Base-by-base conservation (phyloP, 805 yeast species). In the Saccharomycopsis amapae region DNA sequence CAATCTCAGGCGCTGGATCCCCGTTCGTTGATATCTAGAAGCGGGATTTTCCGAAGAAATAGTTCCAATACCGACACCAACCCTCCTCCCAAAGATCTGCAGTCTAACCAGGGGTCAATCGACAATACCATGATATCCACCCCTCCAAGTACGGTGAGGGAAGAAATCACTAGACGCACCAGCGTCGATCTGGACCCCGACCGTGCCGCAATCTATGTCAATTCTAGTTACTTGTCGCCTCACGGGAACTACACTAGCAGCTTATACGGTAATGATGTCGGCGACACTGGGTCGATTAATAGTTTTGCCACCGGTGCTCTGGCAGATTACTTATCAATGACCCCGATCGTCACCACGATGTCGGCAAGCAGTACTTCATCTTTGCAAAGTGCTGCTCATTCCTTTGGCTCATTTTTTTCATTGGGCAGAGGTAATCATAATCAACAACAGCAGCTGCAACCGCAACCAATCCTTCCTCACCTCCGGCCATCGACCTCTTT, bases 321-420 rank as follows among this genome's bases (percentile, higher is more conserved):
- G n/a, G 25, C 17, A 18, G 51, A 48, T 22, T 40, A 48, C 20
- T 2, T 31, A 12, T 31, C 45, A 10, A 40, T 49, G 48, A 44
- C 53, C 6, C 53, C 53, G n/a, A 25, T 49, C 6, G 42, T 41
- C 25, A 25, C 45, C 1, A 46, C 53, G 2, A 46, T 46, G 39
- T 46, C 53, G 7, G 38, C 50, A 9, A 43, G 48, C 5, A 46
- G 51, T 26, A 49, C 50, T n/a, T 49, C 53, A 5, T 49, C 53
- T 12, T 31, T 49, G 6, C 53, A 49, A 43, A 49, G 53, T 19
- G 50, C 48, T 12, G 48, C 50, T 20, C 41, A 47, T 25, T 49
- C 53, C 1, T 46, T 49, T 26, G 50, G 50, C 17, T 46, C 50
- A 3, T 49, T 49, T 30, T 45, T 49, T 33, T 44, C 50, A 4